Percentiles rank a stretch among this genome's conserved stretches.
Conservation (phyloP, 257 asterid species). For the Solanum pimpinellifolium region DNA sequence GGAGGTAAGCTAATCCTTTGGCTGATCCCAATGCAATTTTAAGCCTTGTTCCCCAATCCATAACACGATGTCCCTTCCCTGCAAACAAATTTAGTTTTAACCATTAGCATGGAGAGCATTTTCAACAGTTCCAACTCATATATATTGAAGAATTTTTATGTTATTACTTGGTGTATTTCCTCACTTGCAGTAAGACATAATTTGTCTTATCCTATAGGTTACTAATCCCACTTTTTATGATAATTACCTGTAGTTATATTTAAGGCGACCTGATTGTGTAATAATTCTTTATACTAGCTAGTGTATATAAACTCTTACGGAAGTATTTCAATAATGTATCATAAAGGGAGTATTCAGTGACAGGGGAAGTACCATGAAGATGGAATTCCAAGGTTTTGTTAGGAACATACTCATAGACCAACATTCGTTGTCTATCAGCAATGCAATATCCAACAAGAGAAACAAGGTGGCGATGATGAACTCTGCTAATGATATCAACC, state of each 20-base stretch:
- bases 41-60: slow-evolving; percentile 70
- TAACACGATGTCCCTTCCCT: slow-evolving; percentile 66
- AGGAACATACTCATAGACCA: slow-evolving; percentile 76
- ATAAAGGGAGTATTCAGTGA: not conserved
- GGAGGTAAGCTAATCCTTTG: slow-evolving; percentile 81
- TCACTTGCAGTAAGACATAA: not conserved
- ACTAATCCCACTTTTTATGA: not conserved
- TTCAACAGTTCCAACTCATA: not conserved
- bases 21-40: slow-evolving; percentile 92
- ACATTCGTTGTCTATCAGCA: slow-evolving; percentile 48
- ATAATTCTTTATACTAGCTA: not conserved
- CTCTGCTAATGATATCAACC: slow-evolving; percentile 93
- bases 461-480: slow-evolving; percentile 91
- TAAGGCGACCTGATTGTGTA: not conserved
- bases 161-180: not conserved
- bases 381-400: slow-evolving; percentile 77
- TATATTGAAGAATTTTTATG: not conserved
- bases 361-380: slow-evolving; percentile 47
- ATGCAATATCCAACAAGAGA: slow-evolving; percentile 94
- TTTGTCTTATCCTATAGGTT: not conserved
- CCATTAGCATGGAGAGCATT: not conserved
- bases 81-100: not conserved
- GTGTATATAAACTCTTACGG: not conserved
- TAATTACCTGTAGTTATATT: not conserved
- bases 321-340: not conserved